Base-by-base conservation (phyloP, 768 basidiomycete species). In the Lactifluus hygrophoroides region DNA sequence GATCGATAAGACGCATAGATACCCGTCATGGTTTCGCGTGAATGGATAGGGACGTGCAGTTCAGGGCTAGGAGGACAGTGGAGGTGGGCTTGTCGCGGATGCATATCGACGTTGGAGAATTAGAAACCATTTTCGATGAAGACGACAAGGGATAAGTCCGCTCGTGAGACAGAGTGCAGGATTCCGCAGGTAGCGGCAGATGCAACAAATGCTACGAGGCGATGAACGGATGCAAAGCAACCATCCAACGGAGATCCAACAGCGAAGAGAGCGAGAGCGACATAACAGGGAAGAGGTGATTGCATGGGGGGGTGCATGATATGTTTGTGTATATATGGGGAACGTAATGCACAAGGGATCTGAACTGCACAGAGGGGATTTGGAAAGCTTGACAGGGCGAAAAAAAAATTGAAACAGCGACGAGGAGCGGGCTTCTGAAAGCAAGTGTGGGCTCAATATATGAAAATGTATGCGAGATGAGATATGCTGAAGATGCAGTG, bases 321-420 rank as follows among this genome's bases (percentile, higher is more conserved):
- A 45, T 58, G 57, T 50, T 58, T 56, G 45, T 46, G 46, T 49
- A 59, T 40, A 48, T 37, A 57, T 44, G 35, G 57, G 47, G n/a
- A 50, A 44, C 43, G 43, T 53, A 58, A 58, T 59, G 53, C 58
- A 59, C 58, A 59, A 35, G 53, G 27, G 46, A 25, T 50, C 42
- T 49, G 50, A 35, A 59, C 48, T 53, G 57, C 53, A 63, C 54
- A 61, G 57, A 45, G 21, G 34, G 51, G 63, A n/a, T n/a, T 30
- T 48, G 43, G 62, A 55, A 58, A 58, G 49, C 57, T 58, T 51
- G 62, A 54, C 55, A 64, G 25, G 61, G 54, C 56, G 61, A 64
- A 52, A 53, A 56, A 64, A 52, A 53, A 56, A 56, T 42, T 49
- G 55, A 49, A 52, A 64, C 54, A 63, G 40, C 64, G 64, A 64